Base-by-base conservation (phyloP, 306 rosid genomes). In the Prunus mira region DNA sequence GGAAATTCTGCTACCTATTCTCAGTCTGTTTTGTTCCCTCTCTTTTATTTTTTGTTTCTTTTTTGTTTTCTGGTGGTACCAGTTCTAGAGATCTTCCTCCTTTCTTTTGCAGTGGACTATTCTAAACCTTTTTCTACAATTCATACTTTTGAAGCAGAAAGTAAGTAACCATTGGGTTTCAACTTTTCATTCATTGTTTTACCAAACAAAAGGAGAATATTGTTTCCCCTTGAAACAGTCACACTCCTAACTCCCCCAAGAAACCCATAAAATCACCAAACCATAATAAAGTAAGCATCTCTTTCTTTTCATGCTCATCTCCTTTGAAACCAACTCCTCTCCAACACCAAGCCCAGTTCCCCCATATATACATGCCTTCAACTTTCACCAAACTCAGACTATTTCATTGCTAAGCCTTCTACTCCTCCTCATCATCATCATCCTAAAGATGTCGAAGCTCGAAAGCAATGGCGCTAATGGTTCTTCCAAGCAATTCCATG, bases 271-370 rank as follows among this genome's bases (percentile, higher is more conserved):
- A 63, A 38, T 32, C 18, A 84, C 91, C 85, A 71, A 82, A 79
- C 83, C 45, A 41, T 14, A 80, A 61, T 81, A 77, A 86, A 78
- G 19, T 73, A 86, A 52, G 4, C 71, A 27, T 80, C 84, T 71
- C 75, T 32, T 54, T 79, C 74, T 62, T 56, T 77, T 76, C 98
- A 86, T 89, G 95, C 87, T 38, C 65, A n/a, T 79, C 85, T 76
- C 66, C 78, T 81, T 73, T 69, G 76, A 68, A 73, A 88, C 98
- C 96, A 88, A 89, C 93, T 76, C 81, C 79, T 82, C 84, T 61
- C 91, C 88, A 83, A 86, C 30, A 81, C 63, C 80, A 15, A 76
- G 80, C 63, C 80, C 52, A 71, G 50, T 70, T 78, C 72, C 32
- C 73, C 71, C 79, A 82, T 87, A 80, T 88, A 90, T 86, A 85